A percentile compares a stretch with the other conserved stretches of the same genome.
These are phyloP conservation scores for Moesziomyces aphidis DNA, from an alignment of 1,284 basidiomycete genomes.

Conservation along the genomic window DNA sequence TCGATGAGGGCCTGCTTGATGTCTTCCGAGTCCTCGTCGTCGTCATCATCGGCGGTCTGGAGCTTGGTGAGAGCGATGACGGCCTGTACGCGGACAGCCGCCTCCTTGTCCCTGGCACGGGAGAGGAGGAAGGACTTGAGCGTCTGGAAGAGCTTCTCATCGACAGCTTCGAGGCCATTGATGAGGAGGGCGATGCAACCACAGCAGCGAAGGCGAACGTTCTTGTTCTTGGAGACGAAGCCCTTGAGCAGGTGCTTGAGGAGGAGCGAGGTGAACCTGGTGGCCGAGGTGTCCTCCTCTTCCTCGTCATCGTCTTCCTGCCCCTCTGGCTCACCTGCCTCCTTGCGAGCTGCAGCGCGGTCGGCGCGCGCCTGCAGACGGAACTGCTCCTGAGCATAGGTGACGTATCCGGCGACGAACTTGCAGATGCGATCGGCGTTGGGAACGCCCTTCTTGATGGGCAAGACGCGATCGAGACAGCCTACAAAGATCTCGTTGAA, in stretches of 20 bases:
- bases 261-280: constrained; percentile 78
- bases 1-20: constrained; percentile 79
- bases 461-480: constrained; percentile 79
- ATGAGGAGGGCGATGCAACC: constrained; percentile 74
- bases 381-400: constrained; percentile 69
- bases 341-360: constrained; percentile 13
- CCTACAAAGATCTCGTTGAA: constrained; percentile 75
- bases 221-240: constrained; percentile 89
- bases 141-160: constrained; percentile 82
- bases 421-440: constrained; percentile 85
- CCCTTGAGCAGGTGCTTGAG: constrained; percentile 84
- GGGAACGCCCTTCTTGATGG: constrained; percentile 84
- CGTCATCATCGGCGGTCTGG: constrained; percentile 72
- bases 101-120: constrained; percentile 86
- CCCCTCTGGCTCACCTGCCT: constrained; percentile 55
- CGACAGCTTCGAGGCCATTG: constrained; percentile 66
- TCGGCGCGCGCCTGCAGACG: constrained; percentile 42
- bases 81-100: constrained; percentile 83
- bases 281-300: constrained; percentile 78
- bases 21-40: constrained; percentile 75
- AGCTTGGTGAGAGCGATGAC: constrained; percentile 87
- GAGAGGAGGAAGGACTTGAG: constrained; percentile 80
- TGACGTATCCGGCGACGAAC: constrained; percentile 85
- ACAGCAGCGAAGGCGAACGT: constrained; percentile 82
- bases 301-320: constrained; percentile 72